Base-by-base conservation (phyloP, 306 rosid species). In the Macrotyloma uniflorum region DNA sequence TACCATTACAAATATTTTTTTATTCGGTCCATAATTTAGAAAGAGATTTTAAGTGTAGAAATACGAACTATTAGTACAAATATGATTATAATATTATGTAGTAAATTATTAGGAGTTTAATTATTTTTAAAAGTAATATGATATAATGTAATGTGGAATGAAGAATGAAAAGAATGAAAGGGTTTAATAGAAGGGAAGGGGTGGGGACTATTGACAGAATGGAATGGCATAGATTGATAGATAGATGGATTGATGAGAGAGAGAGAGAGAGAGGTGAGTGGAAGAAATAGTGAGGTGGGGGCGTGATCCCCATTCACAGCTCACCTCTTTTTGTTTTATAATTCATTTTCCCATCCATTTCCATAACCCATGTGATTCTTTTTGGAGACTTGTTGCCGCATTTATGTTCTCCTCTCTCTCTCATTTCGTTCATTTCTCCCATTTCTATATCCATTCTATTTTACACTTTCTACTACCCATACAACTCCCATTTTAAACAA, bases 171-270 rank as follows among this genome's bases (percentile, higher is more conserved):
- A 42, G 47, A 42, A 42, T 15, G 47, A 42, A 42, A 1, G 38
- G 40, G 11, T 42, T 43, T 3, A 43, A 43, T 36, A 10, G 11
- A 43, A 8, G 8, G 13, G 3, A 16, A 4, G 13, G 23, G 3
- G 79, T 42, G 62, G 76, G 84, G 87, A 83, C 83, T 84, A 77
- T 47, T 62, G 69, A 64, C 80, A 74, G 67, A 71, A 69, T 69
- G 69, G 11, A 83, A 64, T 55, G 53, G 53, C 67, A 80, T 72
- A 58, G 59, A 55, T 53, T 2, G 8, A 80, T 72, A 58, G 59
- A 55, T 53, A 7, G 8, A 61, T 54, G 13, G 35, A 67, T 69
- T 57, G 77, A 70, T 58, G 57, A 7, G 57, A 46, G 51, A 46
- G 2, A 46, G 57, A 7, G 57, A 46, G 51, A 46, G 2, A 46